Base-by-base conservation (phyloP, 805 yeast genomes). In the Suhomyces sp. region DNA sequence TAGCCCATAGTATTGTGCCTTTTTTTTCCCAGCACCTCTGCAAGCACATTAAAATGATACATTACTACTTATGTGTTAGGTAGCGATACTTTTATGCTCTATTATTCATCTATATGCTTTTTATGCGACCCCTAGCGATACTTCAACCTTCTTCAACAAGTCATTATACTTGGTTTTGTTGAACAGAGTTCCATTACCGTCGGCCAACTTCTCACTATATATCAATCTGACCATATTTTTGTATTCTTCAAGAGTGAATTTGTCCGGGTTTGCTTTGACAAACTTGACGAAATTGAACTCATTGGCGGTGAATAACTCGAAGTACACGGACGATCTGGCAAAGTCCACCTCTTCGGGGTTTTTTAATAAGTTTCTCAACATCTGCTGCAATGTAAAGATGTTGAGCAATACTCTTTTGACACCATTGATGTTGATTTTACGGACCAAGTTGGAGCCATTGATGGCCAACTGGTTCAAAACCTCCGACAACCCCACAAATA, bases 311-410 rank as follows among this genome's bases (percentile, higher is more conserved):
- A 83, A 78, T 58, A 81, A 60, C 48, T 83, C 84, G 64, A 80
- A 87, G 70, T 83, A 87, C 13, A 71, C 63, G 4, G 84, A 70
- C 1, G 88, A 77, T 26, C 74, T 68, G 23, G 75, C 64, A 61
- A 86, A 85, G 55, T 83, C 79, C 12, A 85, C 82, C 17, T 72
- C 72, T 38, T 78, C 78, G 0, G 86, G 83, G 54, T 76, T 73
- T 23, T 67, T 63, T 63, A 81, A 77, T 33, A 86, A 76, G 54
- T 81, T 82, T 54, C 87, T 77, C 52, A 87, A 74, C 79, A 84
- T 81, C 64, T 87, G 92, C 68, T 85, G 90, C 44, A 87, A 67
- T 0, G 87, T 84, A 49, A 83, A 74, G 19, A 87, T 81, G 63
- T 87, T 87, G 58, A 83, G 72, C 54, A 82, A 70, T 55, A 87